Evolutionary conservation across 2,329 filamentous ascomycete species (phyloP).

Genomic region (Orbilia blumenaviensis): DNA sequence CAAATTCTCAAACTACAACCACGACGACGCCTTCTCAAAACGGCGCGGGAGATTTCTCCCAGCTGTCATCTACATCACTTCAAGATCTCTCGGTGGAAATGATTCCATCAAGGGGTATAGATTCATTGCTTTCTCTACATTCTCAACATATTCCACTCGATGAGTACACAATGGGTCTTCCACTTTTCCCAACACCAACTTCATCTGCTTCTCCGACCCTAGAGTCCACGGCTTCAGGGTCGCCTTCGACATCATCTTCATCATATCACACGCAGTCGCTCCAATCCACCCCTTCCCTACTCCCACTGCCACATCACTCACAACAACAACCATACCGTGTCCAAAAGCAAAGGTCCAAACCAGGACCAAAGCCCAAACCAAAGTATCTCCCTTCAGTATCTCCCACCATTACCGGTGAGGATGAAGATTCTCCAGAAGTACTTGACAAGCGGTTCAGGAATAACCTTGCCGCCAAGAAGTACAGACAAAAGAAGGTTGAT

Average conservation of each 20-base stretch:
- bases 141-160: slow-evolving; percentile 28
- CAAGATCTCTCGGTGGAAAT: slow-evolving; percentile 19
- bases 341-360: slow-evolving; percentile 39
- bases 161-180: slow-evolving; percentile 47
- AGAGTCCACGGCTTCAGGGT: slow-evolving; percentile 9
- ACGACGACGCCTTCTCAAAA: slow-evolving; percentile 15
- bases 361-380: slow-evolving; percentile 42
- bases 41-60: slow-evolving; percentile 7
- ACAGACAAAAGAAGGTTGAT: slow-evolving; percentile 51
- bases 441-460: slow-evolving; percentile 48
- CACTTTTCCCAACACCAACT: slow-evolving; percentile 40
- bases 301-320: slow-evolving; percentile 9
- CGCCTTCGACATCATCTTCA: slow-evolving; percentile 13
- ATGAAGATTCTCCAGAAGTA: slow-evolving; percentile 31
- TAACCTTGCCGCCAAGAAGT: slow-evolving; percentile 49
- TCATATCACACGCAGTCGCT: neutral
- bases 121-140: slow-evolving; percentile 47
- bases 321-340: slow-evolving; percentile 25
- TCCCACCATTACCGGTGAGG: slow-evolving; percentile 16
- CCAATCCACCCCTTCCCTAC: slow-evolving; percentile 17
- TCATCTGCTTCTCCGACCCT: slow-evolving; percentile 7
- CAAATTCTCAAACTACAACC: slow-evolving; percentile 18
- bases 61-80: slow-evolving; percentile 15
- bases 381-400: slow-evolving; percentile 13
- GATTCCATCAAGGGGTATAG: slow-evolving; percentile 24